Percentiles rank a stretch among this genome's conserved stretches.
Conservation (phyloP, 1,139 yeast genomes). For the Dujonia santamariae region DNA sequence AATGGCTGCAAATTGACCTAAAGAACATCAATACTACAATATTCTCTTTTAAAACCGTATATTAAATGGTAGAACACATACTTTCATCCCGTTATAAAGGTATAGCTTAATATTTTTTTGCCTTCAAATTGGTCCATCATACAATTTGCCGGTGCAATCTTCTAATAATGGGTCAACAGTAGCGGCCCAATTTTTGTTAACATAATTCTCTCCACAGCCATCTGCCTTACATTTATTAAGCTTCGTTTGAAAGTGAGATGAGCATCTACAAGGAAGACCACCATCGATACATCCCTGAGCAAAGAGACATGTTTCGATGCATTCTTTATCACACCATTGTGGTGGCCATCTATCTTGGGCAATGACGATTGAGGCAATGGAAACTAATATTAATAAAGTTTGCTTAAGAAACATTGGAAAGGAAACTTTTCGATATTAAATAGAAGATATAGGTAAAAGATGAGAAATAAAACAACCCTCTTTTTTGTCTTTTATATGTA, state of each 20-base stretch:
- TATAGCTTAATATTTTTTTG: neutral
- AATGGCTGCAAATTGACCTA: no score
- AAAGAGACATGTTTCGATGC: conserved; percentile 13
- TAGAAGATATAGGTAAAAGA: no score
- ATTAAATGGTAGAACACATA: neutral
- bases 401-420: no score
- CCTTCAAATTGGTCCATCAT: conserved; percentile 11
- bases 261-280: conserved; percentile 9
- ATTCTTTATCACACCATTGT: conserved; percentile 15
- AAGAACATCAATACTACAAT: neutral
- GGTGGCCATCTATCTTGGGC: conserved; percentile 15
- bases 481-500: no score
- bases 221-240: conserved; percentile 10
- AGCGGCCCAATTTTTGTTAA: conserved; percentile 11
- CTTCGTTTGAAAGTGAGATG: conserved; percentile 11
- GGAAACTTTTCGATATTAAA: no score
- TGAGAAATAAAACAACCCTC: no score
- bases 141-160: conserved; percentile 10
- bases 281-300: conserved; percentile 12
- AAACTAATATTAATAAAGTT: no score
- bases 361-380: no score
- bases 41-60: neutral
- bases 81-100: neutral
- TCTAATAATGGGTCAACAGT: conserved; percentile 10
- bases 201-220: conserved; percentile 12